phyloP scores from a whole-genome alignment of 2,329 filamentous ascomycete genomes.

The Monilinia fructigena region DNA sequence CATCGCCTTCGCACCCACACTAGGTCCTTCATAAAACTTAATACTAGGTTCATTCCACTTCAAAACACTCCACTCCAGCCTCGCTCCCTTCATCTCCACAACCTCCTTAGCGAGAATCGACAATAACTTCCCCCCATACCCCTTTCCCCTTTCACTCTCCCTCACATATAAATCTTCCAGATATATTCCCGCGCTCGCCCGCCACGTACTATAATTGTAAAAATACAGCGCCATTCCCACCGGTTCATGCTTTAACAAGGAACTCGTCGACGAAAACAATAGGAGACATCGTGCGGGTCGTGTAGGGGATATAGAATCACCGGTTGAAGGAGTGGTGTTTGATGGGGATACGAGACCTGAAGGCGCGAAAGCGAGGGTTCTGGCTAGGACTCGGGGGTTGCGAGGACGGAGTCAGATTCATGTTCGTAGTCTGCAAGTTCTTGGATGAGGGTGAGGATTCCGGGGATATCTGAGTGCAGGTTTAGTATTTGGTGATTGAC shows the following conservation, averaged over 20 bases:
- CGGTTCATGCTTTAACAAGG: conserved; percentile 32
- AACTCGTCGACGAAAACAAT: conserved; percentile 49
- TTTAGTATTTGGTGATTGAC: background rate
- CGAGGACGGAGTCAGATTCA: conserved; percentile 69
- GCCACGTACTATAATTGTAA: conserved; percentile 95
- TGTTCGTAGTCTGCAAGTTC: conserved; percentile 89
- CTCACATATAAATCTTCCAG: conserved; percentile 91
- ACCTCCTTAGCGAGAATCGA: conserved; percentile 78
- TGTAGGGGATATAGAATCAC: conserved; percentile 54
- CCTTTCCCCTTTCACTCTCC: conserved; percentile 65
- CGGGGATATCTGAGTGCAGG: conserved; percentile 63
- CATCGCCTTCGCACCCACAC: conserved; percentile 63
- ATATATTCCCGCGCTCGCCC: conserved; percentile 81
- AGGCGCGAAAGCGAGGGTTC: conserved; percentile 75
- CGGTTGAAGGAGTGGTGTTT: conserved; percentile 44
- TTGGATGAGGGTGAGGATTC: conserved; percentile 78
- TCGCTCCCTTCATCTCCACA: conserved; percentile 65
- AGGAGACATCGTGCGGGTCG: conserved; percentile 76
- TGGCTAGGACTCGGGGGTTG: conserved; percentile 71
- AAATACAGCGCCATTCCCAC: conserved; percentile 89
- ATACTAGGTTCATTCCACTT: conserved; percentile 93
- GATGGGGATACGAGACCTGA: conserved; percentile 45
- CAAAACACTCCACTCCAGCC: conserved; percentile 87
- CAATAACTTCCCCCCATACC: conserved; percentile 77
- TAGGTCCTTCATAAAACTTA: conserved; percentile 68